Percentiles rank a stretch among this genome's conserved stretches.
phyloP scores from a whole-genome alignment of 75 land plant genomes.

The Isoetes taiwanensis region DNA sequence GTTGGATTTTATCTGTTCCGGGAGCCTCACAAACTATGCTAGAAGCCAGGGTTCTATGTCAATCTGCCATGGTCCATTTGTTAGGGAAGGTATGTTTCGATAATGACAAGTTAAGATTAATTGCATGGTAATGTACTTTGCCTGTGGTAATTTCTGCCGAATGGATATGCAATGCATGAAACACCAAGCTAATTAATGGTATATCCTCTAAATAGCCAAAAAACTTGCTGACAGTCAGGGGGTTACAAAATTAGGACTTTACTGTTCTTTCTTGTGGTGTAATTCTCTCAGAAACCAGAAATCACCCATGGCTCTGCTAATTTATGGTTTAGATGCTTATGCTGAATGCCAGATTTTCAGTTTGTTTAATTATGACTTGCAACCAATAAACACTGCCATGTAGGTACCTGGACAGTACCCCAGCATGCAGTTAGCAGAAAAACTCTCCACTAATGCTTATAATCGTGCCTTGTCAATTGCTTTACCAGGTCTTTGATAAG shows the following conservation, averaged over 20 bases:
- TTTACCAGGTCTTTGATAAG: slow-evolving; percentile 36
- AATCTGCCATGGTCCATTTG: slow-evolving; percentile 63
- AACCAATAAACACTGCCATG: neutral
- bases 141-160: too few species aligned
- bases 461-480: slow-evolving; percentile 63
- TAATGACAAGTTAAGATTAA: too few species aligned
- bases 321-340: too few species aligned
- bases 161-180: too few species aligned
- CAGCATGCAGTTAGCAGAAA: slow-evolving; percentile 45
- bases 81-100: slow-evolving; percentile 60
- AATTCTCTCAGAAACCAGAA: too few species aligned
- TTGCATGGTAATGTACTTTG: too few species aligned
- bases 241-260: too few species aligned
- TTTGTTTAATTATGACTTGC: neutral
- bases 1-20: slow-evolving; percentile 72
- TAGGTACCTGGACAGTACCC: slow-evolving; percentile 55
- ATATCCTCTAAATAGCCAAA: neutral
- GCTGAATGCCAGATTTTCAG: too few species aligned
- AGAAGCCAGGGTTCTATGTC: slow-evolving; percentile 74
- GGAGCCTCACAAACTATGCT: slow-evolving; percentile 83
- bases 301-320: too few species aligned
- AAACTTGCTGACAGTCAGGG: neutral
- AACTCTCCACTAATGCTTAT: slow-evolving; percentile 59
- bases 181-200: too few species aligned
- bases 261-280: too few species aligned